Conservation (phyloP, 805 yeast species). For the Nakazawaea populi region DNA sequence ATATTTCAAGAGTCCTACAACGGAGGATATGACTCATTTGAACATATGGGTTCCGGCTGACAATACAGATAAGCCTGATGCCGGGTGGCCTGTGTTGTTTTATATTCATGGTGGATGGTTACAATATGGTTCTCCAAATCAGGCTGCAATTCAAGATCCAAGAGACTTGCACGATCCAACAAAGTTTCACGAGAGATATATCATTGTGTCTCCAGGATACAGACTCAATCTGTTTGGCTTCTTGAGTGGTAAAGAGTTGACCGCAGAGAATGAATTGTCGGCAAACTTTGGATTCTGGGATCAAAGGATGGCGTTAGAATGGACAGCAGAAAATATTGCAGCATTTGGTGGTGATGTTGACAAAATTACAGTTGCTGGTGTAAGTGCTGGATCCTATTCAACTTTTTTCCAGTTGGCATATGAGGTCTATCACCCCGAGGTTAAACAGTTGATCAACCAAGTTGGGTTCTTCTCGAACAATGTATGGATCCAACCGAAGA, state of each 20-base stretch:
- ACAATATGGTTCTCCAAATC: slow-evolving; percentile 28
- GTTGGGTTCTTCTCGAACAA: slow-evolving; percentile 29
- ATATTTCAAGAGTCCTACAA: slow-evolving; percentile 8
- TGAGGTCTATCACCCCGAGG: slow-evolving; percentile 35
- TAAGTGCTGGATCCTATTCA: slow-evolving; percentile 42
- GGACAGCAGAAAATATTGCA: slow-evolving; percentile 37
- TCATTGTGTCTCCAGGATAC: slow-evolving; percentile 32
- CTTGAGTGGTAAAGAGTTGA: slow-evolving; percentile 30
- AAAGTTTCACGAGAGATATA: slow-evolving; percentile 25
- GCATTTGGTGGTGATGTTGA: slow-evolving; percentile 42
- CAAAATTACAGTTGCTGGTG: slow-evolving; percentile 37
- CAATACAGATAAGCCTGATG: slow-evolving; percentile 24
- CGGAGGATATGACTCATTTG: slow-evolving; percentile 29
- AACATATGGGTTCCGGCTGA: slow-evolving; percentile 23
- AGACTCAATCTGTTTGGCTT: slow-evolving; percentile 36
- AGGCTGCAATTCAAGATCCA: slow-evolving; percentile 14
- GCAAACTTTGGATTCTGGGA: slow-evolving; percentile 40
- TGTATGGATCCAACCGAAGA: slow-evolving; percentile 34
- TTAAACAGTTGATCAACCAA: slow-evolving; percentile 32
- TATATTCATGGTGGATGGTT: slow-evolving; percentile 41
- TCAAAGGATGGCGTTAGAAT: slow-evolving; percentile 39
- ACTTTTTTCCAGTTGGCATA: slow-evolving; percentile 36
- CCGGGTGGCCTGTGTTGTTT: slow-evolving; percentile 36
- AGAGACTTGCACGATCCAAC: slow-evolving; percentile 21
- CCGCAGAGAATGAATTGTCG: slow-evolving; percentile 20